A percentile compares a stretch with the other conserved stretches of the same genome.
These are phyloP conservation scores for Diaporthe velutina DNA, from an alignment of 2,329 filamentous ascomycete species.

Conservation along the genomic window DNA sequence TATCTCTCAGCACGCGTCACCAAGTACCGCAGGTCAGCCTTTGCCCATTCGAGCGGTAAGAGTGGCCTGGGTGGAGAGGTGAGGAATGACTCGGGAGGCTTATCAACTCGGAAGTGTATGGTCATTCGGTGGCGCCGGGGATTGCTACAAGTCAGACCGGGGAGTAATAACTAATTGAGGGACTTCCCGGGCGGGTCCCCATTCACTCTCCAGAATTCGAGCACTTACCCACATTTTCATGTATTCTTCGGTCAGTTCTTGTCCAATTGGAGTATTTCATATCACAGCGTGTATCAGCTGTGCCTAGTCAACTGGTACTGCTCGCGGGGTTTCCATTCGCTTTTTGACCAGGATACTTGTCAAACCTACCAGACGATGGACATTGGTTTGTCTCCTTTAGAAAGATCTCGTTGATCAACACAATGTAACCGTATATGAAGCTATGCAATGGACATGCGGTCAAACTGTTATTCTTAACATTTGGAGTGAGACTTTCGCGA, in stretches of 20 bases:
- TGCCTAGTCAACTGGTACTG: neutral
- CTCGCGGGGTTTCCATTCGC: too few relatives aligned
- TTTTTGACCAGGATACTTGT: too few relatives aligned
- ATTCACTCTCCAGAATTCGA: neutral
- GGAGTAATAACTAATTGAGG: neutral
- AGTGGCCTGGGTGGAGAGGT: neutral
- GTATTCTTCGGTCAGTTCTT: neutral
- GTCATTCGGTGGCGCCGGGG: neutral
- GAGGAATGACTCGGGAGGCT: neutral
- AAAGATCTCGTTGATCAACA: too few relatives aligned
- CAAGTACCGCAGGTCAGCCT: neutral
- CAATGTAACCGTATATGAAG: too few relatives aligned
- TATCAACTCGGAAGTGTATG: neutral
- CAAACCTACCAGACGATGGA: too few relatives aligned
- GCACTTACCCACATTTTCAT: neutral
- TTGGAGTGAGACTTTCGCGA: neutral
- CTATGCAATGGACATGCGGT: too few relatives aligned
- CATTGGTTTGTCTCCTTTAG: too few relatives aligned
- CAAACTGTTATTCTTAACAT: neutral
- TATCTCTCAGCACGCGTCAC: neutral
- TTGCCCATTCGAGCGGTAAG: neutral
- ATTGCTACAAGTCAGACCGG: neutral
- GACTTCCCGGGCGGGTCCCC: neutral
- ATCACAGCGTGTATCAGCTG: neutral
- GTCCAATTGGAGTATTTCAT: neutral